Evolutionary conservation across 106 monocot species (phyloP), one percentile per base, ranked within the genome.

Genomic region (Agapanthus africanus): DNA sequence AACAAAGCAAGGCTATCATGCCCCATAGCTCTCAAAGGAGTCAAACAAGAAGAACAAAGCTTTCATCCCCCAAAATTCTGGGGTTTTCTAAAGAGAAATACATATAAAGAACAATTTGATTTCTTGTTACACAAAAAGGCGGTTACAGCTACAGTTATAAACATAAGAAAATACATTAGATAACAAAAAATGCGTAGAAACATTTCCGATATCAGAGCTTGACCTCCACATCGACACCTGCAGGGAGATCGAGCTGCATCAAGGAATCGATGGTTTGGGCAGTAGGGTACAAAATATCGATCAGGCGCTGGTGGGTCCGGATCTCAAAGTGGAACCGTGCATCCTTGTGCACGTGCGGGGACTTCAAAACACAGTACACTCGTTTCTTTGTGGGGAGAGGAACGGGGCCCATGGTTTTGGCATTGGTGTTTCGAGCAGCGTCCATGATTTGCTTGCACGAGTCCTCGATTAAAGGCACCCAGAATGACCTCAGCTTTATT

Each of bases 401-500:
- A 16, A 97, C 86, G 16, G 97, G 97, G 14, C 97, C 97, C 82
- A 85, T 85, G 33, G 97, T 90, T 75, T 99, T 92, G 34, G 97
- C 97, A 65, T 92, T 90, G 47, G 92, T 92, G 40, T 76, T 90
- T 37, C 87, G 68, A 11, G 97, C 97, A 63, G 97, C 89, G 26
- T 99, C 97, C 71, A 92, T 54, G 35, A 99, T 99, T 69, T 92
- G 89, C 74, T 99, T 92, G 87, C 97, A 99, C 19, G 97, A 87
- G 63, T 92, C 92, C 80, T 99, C 97, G 1, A 99, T 92, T 38
- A 87, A 74, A 2, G 84, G 79, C 5, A 92, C 92, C 87, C 84
- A 99, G 77, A 92, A 99, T 0, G 97, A 97, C 51, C 91, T 78
- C 76, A 97, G 81, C 81, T 92, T 97, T 71, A 97, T 97, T 64